Percentiles rank a stretch among this genome's conserved stretches.
Conservation (phyloP, 306 rosid species). For the Citrullus mucosospermus region DNA sequence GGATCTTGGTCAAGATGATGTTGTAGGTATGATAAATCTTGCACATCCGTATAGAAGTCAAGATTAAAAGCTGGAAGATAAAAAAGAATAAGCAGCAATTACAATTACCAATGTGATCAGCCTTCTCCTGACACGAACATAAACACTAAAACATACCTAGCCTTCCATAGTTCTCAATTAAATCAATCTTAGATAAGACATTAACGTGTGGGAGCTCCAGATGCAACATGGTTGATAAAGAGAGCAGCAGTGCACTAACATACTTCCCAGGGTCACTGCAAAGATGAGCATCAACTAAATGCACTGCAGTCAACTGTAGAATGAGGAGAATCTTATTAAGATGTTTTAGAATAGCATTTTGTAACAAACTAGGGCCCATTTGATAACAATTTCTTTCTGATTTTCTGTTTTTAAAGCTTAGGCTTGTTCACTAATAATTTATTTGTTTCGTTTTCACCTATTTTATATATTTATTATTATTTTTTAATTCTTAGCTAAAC, state of each 20-base stretch:
- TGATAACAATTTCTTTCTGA: background rate
- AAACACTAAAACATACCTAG: slow-evolving; percentile 32
- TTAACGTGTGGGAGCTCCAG: slow-evolving; percentile 83
- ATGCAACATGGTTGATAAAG: slow-evolving; percentile 85
- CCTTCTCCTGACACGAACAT: background rate
- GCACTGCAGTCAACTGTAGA: slow-evolving; percentile 86
- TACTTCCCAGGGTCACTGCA: slow-evolving; percentile 96
- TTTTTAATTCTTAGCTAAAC: no score
- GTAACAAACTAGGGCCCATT: background rate
- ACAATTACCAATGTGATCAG: background rate
- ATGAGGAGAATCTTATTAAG: slow-evolving; percentile 23
- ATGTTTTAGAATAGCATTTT: background rate
- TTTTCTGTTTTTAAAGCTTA: background rate
- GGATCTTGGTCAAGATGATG: slow-evolving; percentile 70
- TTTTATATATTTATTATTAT: no score
- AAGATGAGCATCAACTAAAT: slow-evolving; percentile 90
- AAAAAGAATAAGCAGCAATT: slow-evolving; percentile 12
- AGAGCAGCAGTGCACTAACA: slow-evolving; percentile 73
- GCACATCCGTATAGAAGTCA: slow-evolving; percentile 84
- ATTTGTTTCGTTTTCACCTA: background rate
- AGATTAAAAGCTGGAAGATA: slow-evolving; percentile 73
- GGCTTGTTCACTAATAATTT: background rate
- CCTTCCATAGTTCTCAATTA: slow-evolving; percentile 82
- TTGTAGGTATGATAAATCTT: slow-evolving; percentile 82
- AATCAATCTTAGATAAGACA: slow-evolving; percentile 86